Percentiles rank a stretch among this genome's conserved stretches.
phyloP scores from a whole-genome alignment of 345 rosid genomes.

The Melastoma malabathricum region DNA sequence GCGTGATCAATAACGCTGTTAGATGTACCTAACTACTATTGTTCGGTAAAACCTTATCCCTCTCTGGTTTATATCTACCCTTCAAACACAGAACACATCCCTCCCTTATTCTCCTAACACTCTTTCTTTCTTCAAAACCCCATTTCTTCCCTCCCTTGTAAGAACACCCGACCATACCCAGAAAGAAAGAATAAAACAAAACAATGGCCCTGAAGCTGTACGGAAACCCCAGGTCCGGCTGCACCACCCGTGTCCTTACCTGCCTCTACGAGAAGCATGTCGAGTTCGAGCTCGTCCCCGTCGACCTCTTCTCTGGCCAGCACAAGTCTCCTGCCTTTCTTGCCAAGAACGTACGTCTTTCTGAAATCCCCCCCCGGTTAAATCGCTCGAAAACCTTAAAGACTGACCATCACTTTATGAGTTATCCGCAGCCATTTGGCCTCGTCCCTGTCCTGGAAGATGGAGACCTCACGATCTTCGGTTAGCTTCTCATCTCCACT shows the following conservation, averaged over 20 bases:
- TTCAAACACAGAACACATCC: no score
- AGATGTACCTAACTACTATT: no score
- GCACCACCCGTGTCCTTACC: slow-evolving; percentile 50
- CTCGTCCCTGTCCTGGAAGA: slow-evolving; percentile 76
- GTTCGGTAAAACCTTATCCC: no score
- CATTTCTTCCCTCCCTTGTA: no score
- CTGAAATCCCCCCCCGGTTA: neutral
- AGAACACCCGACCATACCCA: no score
- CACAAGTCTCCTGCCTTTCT: slow-evolving; percentile 53
- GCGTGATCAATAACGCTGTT: no score
- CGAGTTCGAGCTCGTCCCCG: slow-evolving; percentile 56
- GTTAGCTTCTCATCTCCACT: slow-evolving; percentile 13
- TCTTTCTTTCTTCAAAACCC: no score
- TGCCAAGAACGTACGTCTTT: slow-evolving; percentile 34
- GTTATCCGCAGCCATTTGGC: slow-evolving; percentile 63
- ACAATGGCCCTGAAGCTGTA: slow-evolving; percentile 48
- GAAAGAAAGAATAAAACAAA: no score
- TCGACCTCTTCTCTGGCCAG: slow-evolving; percentile 51
- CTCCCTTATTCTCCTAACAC: no score
- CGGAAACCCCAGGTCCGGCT: slow-evolving; percentile 47
- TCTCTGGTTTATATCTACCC: no score
- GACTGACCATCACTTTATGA: neutral
- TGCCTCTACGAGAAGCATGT: slow-evolving; percentile 58
- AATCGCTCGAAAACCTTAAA: neutral
- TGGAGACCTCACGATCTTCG: slow-evolving; percentile 59